phyloP scores from a whole-genome alignment of 2,329 filamentous ascomycete genomes.

The Alternaria sp. region DNA sequence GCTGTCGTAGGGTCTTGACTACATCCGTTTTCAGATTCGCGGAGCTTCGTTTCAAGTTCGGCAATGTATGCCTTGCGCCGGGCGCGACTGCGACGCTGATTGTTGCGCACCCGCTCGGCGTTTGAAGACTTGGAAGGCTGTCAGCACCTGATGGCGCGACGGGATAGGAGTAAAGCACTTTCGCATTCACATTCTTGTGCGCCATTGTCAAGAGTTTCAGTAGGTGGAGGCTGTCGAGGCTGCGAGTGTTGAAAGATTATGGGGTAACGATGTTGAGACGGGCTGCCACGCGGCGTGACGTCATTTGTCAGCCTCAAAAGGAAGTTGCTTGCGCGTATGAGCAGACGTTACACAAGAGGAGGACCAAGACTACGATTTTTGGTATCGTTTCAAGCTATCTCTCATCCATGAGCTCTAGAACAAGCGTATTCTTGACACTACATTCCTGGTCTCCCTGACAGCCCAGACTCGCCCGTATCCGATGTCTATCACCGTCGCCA shows the following conservation, averaged over 20 bases:
- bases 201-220: background rate
- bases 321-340: background rate
- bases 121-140: background rate
- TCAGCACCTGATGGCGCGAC: background rate
- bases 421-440: constrained; percentile 30
- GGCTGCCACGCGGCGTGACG: background rate
- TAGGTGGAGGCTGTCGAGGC: background rate
- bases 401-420: constrained; percentile 36
- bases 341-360: background rate
- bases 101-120: background rate
- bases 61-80: background rate
- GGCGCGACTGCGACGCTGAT: background rate
- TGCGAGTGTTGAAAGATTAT: background rate
- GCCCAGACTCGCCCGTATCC: constrained; percentile 27
- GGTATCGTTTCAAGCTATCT: background rate
- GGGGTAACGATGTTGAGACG: background rate
- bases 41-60: background rate
- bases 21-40: background rate
- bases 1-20: background rate
- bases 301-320: background rate
- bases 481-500: constrained; percentile 27
- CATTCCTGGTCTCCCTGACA: constrained; percentile 24
- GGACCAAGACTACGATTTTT: background rate
- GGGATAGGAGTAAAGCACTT: background rate
- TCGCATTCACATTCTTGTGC: background rate